phyloP scores from a whole-genome alignment of 192 early-diverging fungal genomes.

The Coemansia sp. region DNA sequence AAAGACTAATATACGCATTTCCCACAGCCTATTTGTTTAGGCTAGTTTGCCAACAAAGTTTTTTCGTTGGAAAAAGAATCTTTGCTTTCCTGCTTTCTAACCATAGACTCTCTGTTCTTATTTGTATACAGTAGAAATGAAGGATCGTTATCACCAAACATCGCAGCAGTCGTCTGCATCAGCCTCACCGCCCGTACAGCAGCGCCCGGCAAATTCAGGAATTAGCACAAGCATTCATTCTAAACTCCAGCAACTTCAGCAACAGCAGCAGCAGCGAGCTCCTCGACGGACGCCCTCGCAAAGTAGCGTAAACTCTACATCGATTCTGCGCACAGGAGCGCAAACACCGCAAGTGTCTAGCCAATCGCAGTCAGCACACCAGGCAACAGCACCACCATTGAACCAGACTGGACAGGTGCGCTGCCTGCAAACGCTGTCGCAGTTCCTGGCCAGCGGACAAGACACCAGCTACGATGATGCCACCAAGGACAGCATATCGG shows the following conservation, averaged over 20 bases:
- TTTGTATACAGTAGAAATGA: conserved; percentile 2
- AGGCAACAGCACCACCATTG: background rate
- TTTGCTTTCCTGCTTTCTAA: no score
- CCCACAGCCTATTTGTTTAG: background rate
- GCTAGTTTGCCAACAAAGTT: no score
- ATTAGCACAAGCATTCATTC: background rate
- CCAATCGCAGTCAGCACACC: background rate
- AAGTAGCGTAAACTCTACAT: conserved; percentile 18
- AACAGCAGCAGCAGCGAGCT: conserved; percentile 6
- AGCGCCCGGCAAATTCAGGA: background rate
- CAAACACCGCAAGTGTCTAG: conserved; percentile 11
- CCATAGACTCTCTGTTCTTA: background rate
- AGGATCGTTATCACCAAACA: background rate
- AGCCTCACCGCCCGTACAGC: conserved; percentile 3
- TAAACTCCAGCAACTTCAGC: conserved; percentile 17
- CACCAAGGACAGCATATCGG: conserved; percentile 23
- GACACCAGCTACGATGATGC: conserved; percentile 41
- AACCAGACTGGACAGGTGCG: conserved; percentile 19
- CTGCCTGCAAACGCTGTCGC: conserved; percentile 26
- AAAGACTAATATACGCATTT: background rate
- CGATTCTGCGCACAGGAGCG: background rate
- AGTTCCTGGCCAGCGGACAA: background rate
- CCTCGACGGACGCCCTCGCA: conserved; percentile 24
- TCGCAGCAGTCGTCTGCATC: conserved; percentile 10
- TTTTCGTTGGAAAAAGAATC: no score